Base-by-base conservation (phyloP, 2,329 filamentous ascomycete species). In the Whalleya microplaca region DNA sequence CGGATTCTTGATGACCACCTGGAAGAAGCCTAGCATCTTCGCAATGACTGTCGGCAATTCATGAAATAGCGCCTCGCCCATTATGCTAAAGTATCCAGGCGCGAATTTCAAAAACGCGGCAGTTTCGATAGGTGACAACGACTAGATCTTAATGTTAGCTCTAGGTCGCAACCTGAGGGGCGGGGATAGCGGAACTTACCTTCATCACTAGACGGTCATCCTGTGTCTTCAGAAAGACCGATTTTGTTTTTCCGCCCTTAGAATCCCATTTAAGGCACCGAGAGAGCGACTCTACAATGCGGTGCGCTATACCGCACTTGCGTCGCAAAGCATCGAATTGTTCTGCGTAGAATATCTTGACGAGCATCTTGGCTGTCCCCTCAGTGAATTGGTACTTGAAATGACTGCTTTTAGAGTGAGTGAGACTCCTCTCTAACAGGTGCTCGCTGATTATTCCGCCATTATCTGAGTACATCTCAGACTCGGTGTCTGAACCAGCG, bases 21-120 rank as follows among this genome's bases (percentile, higher is more conserved):
- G 94, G 77, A 96, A 99, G 72, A 99, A 96, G 0, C 95, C 95
- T 51, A 99, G 85, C 95, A 99, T 99, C 78, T 99, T 99, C 27
- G 95, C 95, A 69, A 99, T 99, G 42, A 96, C 95, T 1, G 92
- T 96, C 0, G 95, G 95, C 2, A 99, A 81, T 65, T 94, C 93
- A 68, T 96, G 93, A 77, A 99, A 99, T 16, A 99, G 81, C 6
- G 92, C 93, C 71, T 98, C 91, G 12, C 92, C 92, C 88, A 98
- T 98, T 71, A 99, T 96, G 66, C 88, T 89, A 73, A 99, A 99
- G 76, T 99, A 99, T 40, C 94, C 92, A 1, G 95, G 95, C 0
- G 95, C 96, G 70, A 99, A 99, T 65, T 90, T 90, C 64, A 98
- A 83, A 74, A 99, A 99, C 0, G 95, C 93, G 40, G 92, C 89